Percentiles rank a stretch among this genome's conserved stretches.
phyloP scores from a whole-genome alignment of 257 asterid species.

The Penstemon davidsonii region DNA sequence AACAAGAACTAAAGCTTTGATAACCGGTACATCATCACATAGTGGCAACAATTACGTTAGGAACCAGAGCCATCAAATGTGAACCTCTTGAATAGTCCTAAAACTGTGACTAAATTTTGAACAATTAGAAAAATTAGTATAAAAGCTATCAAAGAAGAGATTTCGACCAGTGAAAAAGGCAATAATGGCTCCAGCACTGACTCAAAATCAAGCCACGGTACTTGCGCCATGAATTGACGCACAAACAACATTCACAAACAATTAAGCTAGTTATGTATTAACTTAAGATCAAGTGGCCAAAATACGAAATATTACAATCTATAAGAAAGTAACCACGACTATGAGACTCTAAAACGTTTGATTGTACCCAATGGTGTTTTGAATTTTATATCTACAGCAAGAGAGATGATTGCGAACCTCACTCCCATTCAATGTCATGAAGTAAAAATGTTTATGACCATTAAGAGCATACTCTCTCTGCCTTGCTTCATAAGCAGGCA shows the following conservation, averaged over 20 bases:
- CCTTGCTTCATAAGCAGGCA: conserved; percentile 78
- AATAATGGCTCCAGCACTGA: conserved; percentile 6
- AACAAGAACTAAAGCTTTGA: no score
- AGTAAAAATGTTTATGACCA: conserved; percentile 90
- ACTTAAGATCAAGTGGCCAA: conserved; percentile 16
- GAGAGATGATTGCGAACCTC: conserved; percentile 58
- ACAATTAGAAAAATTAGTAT: not conserved
- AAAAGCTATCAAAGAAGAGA: not conserved
- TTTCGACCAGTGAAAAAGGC: not conserved
- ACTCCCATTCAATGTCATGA: conserved; percentile 89
- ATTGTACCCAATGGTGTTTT: conserved; percentile 9
- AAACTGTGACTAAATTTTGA: not conserved
- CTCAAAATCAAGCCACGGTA: conserved; percentile 21
- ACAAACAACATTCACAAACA: conserved; percentile 9
- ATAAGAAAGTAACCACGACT: conserved; percentile 16
- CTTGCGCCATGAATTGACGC: conserved; percentile 3
- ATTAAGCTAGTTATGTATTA: conserved; percentile 7
- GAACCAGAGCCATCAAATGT: not conserved
- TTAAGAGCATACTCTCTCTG: conserved; percentile 75
- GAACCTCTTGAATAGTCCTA: not conserved
- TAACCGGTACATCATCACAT: no score
- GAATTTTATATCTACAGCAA: conserved; percentile 20
- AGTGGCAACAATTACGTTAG: not conserved
- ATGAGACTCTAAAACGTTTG: conserved; percentile 16
- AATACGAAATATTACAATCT: conserved; percentile 15